Percentiles rank a stretch among this genome's conserved stretches.
Evolutionary conservation across 345 rosid genomes (phyloP).

Genomic region (Eutrema japonicum): DNA sequence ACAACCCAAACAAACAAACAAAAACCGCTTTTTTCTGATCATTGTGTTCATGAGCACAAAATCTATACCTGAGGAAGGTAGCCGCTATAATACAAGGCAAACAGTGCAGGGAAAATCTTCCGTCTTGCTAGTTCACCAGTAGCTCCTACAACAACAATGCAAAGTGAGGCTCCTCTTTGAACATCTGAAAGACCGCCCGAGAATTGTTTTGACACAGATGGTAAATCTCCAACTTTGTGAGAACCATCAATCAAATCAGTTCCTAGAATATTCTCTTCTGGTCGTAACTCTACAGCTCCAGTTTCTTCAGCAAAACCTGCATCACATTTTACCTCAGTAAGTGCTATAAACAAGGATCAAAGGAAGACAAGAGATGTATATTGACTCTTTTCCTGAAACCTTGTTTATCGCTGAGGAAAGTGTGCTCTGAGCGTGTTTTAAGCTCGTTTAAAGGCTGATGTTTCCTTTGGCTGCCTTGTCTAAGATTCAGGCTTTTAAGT

Average conservation of each 20-base stretch:
- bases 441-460: constrained; percentile 44
- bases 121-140: constrained; percentile 72
- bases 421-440: constrained; percentile 46
- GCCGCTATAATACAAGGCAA: constrained; percentile 77
- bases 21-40: constrained; percentile 1
- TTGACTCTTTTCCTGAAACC: constrained; percentile 33
- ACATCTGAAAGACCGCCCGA: constrained; percentile 37
- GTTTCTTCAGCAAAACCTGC: constrained; percentile 42
- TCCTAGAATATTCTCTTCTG: constrained; percentile 30
- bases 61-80: constrained; percentile 73
- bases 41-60: constrained; percentile 2
- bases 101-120: constrained; percentile 73
- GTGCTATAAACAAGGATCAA: background rate
- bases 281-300: constrained; percentile 22
- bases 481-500: constrained; percentile 47
- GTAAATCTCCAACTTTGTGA: constrained; percentile 12
- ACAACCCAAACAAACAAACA: background rate
- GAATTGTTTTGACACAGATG: constrained; percentile 29
- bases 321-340: constrained; percentile 7
- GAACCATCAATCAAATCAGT: constrained; percentile 24
- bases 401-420: constrained; percentile 40
- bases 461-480: constrained; percentile 38
- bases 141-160: constrained; percentile 81
- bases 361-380: constrained; percentile 3
- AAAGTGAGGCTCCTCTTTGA: constrained; percentile 54